Evolutionary conservation across 768 basidiomycete genomes (phyloP).

Genomic region (Boletus tylopilopsis): DNA sequence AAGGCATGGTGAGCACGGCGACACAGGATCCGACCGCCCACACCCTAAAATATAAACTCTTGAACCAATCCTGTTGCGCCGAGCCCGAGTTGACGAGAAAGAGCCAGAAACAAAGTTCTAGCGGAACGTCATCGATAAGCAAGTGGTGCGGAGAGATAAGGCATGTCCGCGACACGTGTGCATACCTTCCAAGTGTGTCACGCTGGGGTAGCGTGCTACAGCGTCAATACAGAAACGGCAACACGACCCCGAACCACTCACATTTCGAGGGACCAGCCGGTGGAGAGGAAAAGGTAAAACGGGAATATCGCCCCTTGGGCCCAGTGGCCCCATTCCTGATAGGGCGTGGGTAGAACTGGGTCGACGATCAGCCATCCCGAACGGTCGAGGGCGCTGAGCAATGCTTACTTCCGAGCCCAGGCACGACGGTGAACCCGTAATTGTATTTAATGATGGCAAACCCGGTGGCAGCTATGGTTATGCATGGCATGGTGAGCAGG

Average conservation of each 20-base stretch:
- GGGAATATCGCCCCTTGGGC: constrained; percentile 58
- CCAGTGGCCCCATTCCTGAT: constrained; percentile 47
- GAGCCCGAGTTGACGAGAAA: constrained; percentile 70
- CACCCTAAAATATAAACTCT: constrained; percentile 65
- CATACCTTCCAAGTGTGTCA: constrained; percentile 78
- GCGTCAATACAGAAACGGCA: no score
- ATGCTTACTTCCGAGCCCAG: constrained; percentile 40
- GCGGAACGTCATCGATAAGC: not conserved
- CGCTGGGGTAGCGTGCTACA: constrained; percentile 39
- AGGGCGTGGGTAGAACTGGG: constrained; percentile 65
- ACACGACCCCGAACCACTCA: constrained; percentile 32
- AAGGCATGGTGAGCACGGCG: constrained; percentile 64
- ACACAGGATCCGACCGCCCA: constrained; percentile 65
- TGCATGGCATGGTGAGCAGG: constrained; percentile 55
- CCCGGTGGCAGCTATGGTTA: constrained; percentile 56
- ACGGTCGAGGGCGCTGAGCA: not conserved
- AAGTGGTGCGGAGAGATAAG: no score
- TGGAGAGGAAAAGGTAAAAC: constrained; percentile 55
- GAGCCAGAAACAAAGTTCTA: constrained; percentile 86
- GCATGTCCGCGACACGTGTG: not conserved
- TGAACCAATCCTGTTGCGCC: constrained; percentile 72
- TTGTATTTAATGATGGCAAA: constrained; percentile 70
- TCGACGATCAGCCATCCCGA: not conserved
- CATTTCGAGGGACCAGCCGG: constrained; percentile 77
- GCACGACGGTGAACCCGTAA: constrained; percentile 54